Conservation (phyloP, 1,284 basidiomycete species). For the Paramarasmius palmivorus region DNA sequence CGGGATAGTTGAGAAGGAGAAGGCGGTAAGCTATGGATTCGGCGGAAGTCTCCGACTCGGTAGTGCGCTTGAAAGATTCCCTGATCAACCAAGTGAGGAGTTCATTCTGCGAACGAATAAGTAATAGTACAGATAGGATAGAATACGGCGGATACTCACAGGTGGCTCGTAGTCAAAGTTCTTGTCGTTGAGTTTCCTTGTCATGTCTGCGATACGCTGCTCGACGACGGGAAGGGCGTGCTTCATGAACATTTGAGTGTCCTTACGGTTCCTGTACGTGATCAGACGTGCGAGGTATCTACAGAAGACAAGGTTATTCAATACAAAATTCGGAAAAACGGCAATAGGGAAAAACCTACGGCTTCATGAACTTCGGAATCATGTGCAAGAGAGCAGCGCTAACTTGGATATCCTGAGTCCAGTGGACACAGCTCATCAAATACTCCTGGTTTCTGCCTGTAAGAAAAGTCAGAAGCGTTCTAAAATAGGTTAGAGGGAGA, state of each 20-base stretch:
- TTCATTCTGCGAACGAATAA: conserved; percentile 12
- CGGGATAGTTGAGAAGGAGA: conserved; percentile 13
- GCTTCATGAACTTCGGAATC: conserved; percentile 20
- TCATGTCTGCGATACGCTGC: conserved; percentile 17
- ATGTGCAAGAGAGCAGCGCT: conserved; percentile 19
- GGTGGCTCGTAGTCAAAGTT: conserved; percentile 17
- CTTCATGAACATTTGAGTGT: conserved; percentile 17
- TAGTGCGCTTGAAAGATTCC: conserved; percentile 20
- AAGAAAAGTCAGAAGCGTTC: not conserved
- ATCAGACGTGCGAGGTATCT: conserved; percentile 17
- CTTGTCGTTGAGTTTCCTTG: conserved; percentile 13
- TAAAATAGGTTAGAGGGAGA: not conserved
- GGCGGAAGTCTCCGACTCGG: conserved; percentile 16
- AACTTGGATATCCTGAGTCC: conserved; percentile 16
- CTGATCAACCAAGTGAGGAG: conserved; percentile 21
- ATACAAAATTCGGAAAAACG: not conserved
- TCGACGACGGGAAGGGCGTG: conserved; percentile 17
- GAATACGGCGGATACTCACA: conserved; percentile 5
- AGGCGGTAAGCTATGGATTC: conserved; percentile 16
- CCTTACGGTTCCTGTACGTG: conserved; percentile 18
- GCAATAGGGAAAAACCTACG: conserved; percentile 9
- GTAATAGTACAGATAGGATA: not conserved
- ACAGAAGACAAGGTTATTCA: not conserved
- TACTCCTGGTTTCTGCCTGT: conserved; percentile 19
- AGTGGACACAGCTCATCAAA: conserved; percentile 14